Evolutionary conservation across 371 early-diverging fungal species (phyloP).

Genomic region (Nosema muscidifuracis): DNA sequence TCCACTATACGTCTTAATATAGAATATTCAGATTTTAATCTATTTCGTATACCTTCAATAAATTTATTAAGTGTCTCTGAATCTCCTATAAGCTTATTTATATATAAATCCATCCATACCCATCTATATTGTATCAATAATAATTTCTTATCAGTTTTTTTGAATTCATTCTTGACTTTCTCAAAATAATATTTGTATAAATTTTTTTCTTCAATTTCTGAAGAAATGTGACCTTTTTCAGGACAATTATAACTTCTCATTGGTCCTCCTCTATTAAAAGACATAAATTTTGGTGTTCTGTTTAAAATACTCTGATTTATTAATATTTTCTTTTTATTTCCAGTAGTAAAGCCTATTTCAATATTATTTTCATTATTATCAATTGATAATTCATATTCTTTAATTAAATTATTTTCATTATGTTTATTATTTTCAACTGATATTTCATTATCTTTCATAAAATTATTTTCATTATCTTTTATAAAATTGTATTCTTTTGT

Average conservation of each 20-base stretch:
- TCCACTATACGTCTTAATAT: constrained; percentile 57
- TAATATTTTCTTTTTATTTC: constrained; percentile 40
- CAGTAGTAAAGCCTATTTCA: constrained; percentile 48
- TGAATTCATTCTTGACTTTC: constrained; percentile 30
- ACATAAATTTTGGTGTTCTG: neutral
- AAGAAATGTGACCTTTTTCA: constrained; percentile 29
- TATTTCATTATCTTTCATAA: no score
- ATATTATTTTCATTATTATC: neutral
- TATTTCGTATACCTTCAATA: constrained; percentile 29
- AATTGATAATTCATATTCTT: neutral
- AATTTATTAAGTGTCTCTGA: constrained; percentile 14
- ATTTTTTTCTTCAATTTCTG: neutral
- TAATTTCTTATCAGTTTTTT: constrained; percentile 23
- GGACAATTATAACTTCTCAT: constrained; percentile 14
- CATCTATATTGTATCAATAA: constrained; percentile 54
- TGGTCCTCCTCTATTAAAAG: neutral
- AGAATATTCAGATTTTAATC: constrained; percentile 48
- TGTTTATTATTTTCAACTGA: no score
- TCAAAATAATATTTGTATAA: constrained; percentile 24
- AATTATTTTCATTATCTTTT: no score
- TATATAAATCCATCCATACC: constrained; percentile 49
- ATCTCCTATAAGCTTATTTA: neutral
- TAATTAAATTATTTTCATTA: neutral
- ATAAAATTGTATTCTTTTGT: no score
- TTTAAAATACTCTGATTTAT: constrained; percentile 21